Evolutionary conservation across 805 yeast species (phyloP).

Genomic region (Saturnispora serradocipensis): DNA sequence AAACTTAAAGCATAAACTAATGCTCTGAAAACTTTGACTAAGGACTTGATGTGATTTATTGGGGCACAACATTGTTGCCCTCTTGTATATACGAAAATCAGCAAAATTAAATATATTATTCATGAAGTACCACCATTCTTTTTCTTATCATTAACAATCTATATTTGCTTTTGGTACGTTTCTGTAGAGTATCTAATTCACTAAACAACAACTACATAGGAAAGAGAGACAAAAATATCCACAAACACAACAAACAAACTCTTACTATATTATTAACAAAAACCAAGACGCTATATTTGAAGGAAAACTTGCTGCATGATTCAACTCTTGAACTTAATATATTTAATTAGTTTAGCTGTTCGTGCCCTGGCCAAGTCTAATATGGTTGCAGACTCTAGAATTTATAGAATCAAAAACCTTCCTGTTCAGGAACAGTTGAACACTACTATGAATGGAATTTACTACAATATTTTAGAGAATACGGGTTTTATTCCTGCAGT

Average conservation of each 20-base stretch:
- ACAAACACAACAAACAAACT: neutral
- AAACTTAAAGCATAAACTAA: conserved; percentile 18
- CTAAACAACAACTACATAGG: neutral
- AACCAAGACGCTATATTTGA: neutral
- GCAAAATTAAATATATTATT: neutral
- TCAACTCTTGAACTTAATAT: neutral
- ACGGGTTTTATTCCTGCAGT: conserved; percentile 11
- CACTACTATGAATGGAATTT: conserved; percentile 10
- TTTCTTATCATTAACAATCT: neutral
- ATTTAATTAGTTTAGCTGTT: neutral
- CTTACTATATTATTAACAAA: neutral
- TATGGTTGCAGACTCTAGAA: neutral
- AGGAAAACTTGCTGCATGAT: neutral
- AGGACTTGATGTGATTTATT: no score
- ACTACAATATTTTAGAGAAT: conserved; percentile 16
- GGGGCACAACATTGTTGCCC: neutral
- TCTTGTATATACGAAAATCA: neutral
- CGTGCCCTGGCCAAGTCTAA: neutral
- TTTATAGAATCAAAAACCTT: neutral
- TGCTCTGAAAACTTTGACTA: neutral
- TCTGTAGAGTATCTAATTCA: neutral
- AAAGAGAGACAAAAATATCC: neutral
- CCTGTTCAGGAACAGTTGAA: neutral
- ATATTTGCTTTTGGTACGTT: neutral
- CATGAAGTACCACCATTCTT: neutral